Evolutionary conservation across 176 grass and related monocot species (phyloP), one percentile per base, ranked within the genome.

Genomic region (Zea luxurians): DNA sequence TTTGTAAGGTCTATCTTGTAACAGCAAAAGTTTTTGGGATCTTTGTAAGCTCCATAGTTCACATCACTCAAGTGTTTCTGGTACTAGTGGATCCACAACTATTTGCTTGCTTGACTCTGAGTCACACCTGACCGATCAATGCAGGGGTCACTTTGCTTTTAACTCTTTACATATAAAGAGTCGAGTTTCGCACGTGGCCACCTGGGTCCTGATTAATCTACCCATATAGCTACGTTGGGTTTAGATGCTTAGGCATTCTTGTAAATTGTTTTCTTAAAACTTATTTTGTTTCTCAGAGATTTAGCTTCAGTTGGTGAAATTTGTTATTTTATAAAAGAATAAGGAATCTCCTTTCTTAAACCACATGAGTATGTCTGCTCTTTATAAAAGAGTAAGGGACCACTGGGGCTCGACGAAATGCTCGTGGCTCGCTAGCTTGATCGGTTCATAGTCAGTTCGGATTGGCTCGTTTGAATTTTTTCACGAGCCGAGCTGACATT

Each of bases 101-200:
- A 2, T 73, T 66, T 55, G 34, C 13, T 67, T 36, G 77, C 44
- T 71, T 63, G 48, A 8, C 17, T 13, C 46, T 4, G 43, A 66
- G 63, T 77, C 66, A 27, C 3, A 44, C 52, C 35, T 21, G 34
- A 13, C 52, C 43, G 55, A 70, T 79, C 64, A 86, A 90, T 83
- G 84, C 58, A 68, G 21, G 16, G 45, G 53, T 48, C 63, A 15
- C 37, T 74, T 47, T 53, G 53, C 12, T 80, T 74, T 9, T 57
- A 6, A 5, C 16, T 38, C 7, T 67, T 66, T 77, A 37, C 46
- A 10, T 6, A 61, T 21, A 35, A 62, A 71, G 9, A 71, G n/a
- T n/a, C 59, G 48, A 59, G 55, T 38, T 84, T 80, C 60, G 37
- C 54, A 76, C 48, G 40, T 47, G 47, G 40, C 3, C 36, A 63